phyloP scores from a whole-genome alignment of 2,329 filamentous ascomycete species.

The Claviceps quebecensis region DNA sequence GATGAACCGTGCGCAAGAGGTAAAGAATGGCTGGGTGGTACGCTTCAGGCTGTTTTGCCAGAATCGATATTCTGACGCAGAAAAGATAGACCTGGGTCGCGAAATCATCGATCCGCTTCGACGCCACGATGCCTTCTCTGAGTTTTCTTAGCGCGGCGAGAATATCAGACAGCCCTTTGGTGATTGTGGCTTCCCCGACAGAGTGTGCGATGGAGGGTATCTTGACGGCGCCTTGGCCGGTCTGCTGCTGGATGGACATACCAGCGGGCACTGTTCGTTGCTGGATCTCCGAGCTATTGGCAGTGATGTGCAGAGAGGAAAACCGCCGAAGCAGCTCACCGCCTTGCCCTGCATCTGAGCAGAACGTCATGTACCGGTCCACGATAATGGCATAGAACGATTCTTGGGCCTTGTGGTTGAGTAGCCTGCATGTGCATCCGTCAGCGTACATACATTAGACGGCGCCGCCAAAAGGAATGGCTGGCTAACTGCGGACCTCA shows the following conservation, averaged over 20 bases:
- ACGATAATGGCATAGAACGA: slow-evolving; percentile 77
- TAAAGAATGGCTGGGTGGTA: slow-evolving; percentile 81
- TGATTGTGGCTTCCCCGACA: slow-evolving; percentile 21
- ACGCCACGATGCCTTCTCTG: slow-evolving; percentile 75
- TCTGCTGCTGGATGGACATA: neutral
- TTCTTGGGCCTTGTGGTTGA: slow-evolving; percentile 67
- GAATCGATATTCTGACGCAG: slow-evolving; percentile 70
- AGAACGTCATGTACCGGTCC: slow-evolving; percentile 80
- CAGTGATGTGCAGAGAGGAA: slow-evolving; percentile 37
- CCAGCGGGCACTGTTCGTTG: neutral
- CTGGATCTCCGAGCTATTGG: neutral
- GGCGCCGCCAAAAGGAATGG: neutral
- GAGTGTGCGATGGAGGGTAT: slow-evolving; percentile 2
- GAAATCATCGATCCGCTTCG: slow-evolving; percentile 63
- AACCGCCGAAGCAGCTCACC: slow-evolving; percentile 66
- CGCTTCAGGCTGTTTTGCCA: slow-evolving; percentile 70
- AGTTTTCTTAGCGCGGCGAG: slow-evolving; percentile 81
- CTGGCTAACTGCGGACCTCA: slow-evolving; percentile 41
- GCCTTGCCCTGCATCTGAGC: slow-evolving; percentile 56
- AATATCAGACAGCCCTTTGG: slow-evolving; percentile 57
- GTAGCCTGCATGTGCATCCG: slow-evolving; percentile 34
- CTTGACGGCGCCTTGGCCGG: neutral
- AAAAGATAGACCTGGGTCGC: slow-evolving; percentile 85
- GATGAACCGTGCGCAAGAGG: slow-evolving; percentile 59
- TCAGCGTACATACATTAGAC: neutral